Evolutionary conservation across 345 rosid genomes (phyloP).

Genomic region (Nephelium lappaceum): DNA sequence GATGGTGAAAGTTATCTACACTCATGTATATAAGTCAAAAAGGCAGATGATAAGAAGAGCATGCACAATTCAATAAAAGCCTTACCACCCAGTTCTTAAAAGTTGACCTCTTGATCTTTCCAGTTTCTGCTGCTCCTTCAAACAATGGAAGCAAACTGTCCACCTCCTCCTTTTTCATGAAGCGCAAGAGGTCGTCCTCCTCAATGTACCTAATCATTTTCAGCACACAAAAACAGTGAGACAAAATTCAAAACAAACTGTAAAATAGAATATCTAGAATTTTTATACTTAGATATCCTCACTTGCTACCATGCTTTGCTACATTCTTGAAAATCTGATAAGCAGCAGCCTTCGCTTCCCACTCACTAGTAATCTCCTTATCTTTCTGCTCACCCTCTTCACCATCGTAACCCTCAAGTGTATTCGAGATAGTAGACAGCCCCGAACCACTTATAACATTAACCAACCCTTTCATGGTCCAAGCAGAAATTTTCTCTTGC

Average conservation of each 20-base stretch:
- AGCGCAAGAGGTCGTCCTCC: constrained; percentile 67
- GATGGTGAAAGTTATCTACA: neutral
- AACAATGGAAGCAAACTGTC: constrained; percentile 51
- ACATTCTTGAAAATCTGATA: constrained; percentile 62
- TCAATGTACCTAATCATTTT: constrained; percentile 51
- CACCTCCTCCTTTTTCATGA: constrained; percentile 62
- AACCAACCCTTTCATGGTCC: constrained; percentile 73
- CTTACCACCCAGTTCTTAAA: constrained; percentile 73
- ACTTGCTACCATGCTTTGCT: constrained; percentile 58
- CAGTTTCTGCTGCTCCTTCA: constrained; percentile 55
- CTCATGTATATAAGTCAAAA: neutral
- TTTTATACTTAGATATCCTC: constrained; percentile 25
- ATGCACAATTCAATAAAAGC: neutral
- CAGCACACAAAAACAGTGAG: constrained; percentile 11
- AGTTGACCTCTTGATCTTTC: constrained; percentile 60
- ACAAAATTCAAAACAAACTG: neutral
- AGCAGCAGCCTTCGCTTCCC: constrained; percentile 76
- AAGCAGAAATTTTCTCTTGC: constrained; percentile 66
- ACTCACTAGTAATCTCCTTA: constrained; percentile 60
- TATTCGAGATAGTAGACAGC: constrained; percentile 40
- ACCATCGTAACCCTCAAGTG: constrained; percentile 46
- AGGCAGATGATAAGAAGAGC: neutral
- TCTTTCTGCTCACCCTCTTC: constrained; percentile 50
- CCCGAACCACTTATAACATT: constrained; percentile 52
- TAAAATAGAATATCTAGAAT: constrained; percentile 4